Evolutionary conservation across 1,284 basidiomycete genomes (phyloP), one percentile per base, ranked within the genome.

Genomic region (Microbotryum saponariae): DNA sequence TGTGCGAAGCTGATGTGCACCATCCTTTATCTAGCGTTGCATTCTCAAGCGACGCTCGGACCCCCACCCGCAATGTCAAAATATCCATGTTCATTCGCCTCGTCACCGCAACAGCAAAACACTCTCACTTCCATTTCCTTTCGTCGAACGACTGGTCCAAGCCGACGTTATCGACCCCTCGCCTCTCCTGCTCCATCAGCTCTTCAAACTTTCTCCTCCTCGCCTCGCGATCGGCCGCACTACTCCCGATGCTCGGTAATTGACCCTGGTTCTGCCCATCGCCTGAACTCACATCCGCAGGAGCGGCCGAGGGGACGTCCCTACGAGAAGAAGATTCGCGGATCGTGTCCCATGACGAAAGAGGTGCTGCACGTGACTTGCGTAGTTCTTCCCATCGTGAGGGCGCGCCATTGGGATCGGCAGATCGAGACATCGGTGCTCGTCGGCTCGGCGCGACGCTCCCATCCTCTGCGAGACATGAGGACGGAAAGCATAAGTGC

Each of bases 301-400:
- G 37, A 42, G 37, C 37, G 9, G n/a, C 20, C 12, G 46, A 18
- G 14, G 57, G 50, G 5, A 58, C 25, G 7, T 42, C 20, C 18
- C 42, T 14, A 29, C 8, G 12, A 44, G 52, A n/a, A 51, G 50
- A 31, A 37, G 56, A 25, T 23, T 65, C 57, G 7, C 63, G 63
- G 1, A 65, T 57, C 14, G 56, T 46, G 55, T 65, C 63, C 63
- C 63, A 65, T 9, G 29, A 23, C 1, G 58, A 60, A 1, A 58
- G 63, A 2, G 63, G 63, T 9, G 51, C 60, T 3, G 63, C 63
- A 37, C 60, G 58, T 3, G 63, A 62, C 12, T 49, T 44, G 12
- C 63, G 57, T 9, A 65, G 58, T 50, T 65, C 54, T 29, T 65
- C 63, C 63, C 63, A 65, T 2, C 60, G 51, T 12, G 59, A 60